Conservation (phyloP, 148 eudicot genomes). For the Rheum nobile region DNA sequence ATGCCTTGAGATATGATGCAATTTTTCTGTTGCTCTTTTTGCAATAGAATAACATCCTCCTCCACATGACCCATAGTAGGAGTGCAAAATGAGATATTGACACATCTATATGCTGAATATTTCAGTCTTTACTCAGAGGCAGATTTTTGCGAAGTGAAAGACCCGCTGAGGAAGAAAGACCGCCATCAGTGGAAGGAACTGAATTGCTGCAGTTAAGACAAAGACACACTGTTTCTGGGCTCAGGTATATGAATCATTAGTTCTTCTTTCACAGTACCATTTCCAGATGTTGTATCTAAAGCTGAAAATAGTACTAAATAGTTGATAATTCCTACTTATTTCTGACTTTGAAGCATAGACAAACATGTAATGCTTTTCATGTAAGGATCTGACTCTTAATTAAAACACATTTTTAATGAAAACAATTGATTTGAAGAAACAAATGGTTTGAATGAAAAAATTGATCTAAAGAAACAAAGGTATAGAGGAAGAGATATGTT, state of each 20-base stretch:
- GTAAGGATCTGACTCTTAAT: not conserved
- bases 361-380: not conserved
- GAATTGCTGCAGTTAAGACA: constrained; percentile 90
- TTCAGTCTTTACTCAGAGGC: constrained; percentile 91
- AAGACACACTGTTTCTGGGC: constrained; percentile 81
- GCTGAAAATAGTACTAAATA: not conserved
- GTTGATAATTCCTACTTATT: not conserved
- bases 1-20: not conserved
- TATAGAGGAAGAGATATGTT: not conserved
- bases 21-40: not conserved
- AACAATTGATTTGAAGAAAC: not conserved
- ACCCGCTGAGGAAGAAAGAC: constrained; percentile 74
- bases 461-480: not conserved
- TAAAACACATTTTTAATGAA: not conserved
- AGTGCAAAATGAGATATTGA: not conserved
- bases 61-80: not conserved
- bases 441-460: not conserved
- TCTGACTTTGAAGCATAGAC: not conserved
- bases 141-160: constrained; percentile 89
- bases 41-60: not conserved
- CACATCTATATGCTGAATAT: constrained; percentile 10
- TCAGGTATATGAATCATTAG: constrained; percentile 49
- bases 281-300: not conserved
- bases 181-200: constrained; percentile 65
- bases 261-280: not conserved